A percentile compares a stretch with the other conserved stretches of the same genome.
Evolutionary conservation across 768 basidiomycete genomes (phyloP).

Genomic region (Lentinula lateritia): DNA sequence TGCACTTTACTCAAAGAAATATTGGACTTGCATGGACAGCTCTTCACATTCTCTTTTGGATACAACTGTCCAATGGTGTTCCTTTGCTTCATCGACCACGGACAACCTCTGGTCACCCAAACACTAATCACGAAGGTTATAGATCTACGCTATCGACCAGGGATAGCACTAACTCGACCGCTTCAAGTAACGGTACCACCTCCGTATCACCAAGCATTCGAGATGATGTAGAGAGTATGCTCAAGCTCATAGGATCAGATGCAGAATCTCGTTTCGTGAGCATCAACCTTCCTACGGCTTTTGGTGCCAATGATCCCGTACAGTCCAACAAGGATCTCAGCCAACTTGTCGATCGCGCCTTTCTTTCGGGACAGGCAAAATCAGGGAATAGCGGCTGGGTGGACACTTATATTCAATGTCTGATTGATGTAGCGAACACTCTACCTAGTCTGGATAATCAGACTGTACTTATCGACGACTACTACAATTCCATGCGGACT

Average conservation of each 20-base stretch:
- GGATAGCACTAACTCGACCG: neutral
- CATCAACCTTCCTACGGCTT: neutral
- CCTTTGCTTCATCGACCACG: neutral
- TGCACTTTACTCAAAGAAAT: neutral
- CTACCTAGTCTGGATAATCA: neutral
- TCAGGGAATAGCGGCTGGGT: neutral
- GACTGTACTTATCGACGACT: neutral
- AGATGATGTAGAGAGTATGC: neutral
- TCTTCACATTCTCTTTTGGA: neutral
- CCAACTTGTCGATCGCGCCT: neutral
- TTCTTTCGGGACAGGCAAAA: neutral
- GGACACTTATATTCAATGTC: neutral
- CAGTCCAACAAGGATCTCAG: neutral
- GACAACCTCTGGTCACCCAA: neutral
- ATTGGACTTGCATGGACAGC: neutral
- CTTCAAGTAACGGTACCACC: neutral
- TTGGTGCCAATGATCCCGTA: slow-evolving; percentile 1
- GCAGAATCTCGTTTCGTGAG: neutral
- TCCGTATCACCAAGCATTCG: slow-evolving; percentile 6
- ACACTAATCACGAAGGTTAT: neutral
- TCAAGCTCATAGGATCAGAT: neutral
- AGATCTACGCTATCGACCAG: neutral
- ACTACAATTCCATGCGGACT: neutral
- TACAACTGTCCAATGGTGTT: neutral
- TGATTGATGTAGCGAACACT: neutral